phyloP scores from a whole-genome alignment of 306 rosid genomes.

The Betula pendula region DNA sequence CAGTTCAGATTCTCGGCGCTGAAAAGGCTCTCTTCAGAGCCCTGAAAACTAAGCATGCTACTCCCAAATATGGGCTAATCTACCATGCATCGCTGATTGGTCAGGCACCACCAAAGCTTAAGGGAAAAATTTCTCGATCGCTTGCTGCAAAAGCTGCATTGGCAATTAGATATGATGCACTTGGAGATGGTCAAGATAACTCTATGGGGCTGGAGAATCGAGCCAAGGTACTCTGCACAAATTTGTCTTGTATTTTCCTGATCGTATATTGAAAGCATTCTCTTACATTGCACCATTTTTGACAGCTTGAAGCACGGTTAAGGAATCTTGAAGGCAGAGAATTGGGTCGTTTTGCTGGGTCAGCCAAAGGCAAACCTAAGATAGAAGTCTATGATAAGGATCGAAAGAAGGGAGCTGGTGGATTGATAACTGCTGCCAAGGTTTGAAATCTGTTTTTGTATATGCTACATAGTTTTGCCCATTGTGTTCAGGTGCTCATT shows the following conservation, averaged over 20 bases:
- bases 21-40: slow-evolving; percentile 97
- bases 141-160: slow-evolving; percentile 86
- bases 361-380: slow-evolving; percentile 89
- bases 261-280: neutral
- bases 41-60: slow-evolving; percentile 88
- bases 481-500: neutral
- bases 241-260: neutral
- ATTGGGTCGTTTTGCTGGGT: slow-evolving; percentile 76
- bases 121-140: slow-evolving; percentile 89
- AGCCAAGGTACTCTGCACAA: slow-evolving; percentile 55
- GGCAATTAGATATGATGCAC: slow-evolving; percentile 86
- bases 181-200: slow-evolving; percentile 78
- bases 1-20: slow-evolving; percentile 93
- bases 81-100: slow-evolving; percentile 96
- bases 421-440: slow-evolving; percentile 80
- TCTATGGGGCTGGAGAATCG: slow-evolving; percentile 82
- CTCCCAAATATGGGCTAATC: slow-evolving; percentile 93
- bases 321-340: slow-evolving; percentile 88
- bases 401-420: slow-evolving; percentile 76
- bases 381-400: slow-evolving; percentile 92
- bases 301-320: slow-evolving; percentile 78
- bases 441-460: slow-evolving; percentile 35
- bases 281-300: slow-evolving; percentile 3
- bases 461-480: neutral
- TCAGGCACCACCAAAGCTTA: slow-evolving; percentile 83